These are phyloP conservation scores for Amaranthus cruentus DNA, from an alignment of 148 eudicot genomes.

Conservation along the genomic window DNA sequence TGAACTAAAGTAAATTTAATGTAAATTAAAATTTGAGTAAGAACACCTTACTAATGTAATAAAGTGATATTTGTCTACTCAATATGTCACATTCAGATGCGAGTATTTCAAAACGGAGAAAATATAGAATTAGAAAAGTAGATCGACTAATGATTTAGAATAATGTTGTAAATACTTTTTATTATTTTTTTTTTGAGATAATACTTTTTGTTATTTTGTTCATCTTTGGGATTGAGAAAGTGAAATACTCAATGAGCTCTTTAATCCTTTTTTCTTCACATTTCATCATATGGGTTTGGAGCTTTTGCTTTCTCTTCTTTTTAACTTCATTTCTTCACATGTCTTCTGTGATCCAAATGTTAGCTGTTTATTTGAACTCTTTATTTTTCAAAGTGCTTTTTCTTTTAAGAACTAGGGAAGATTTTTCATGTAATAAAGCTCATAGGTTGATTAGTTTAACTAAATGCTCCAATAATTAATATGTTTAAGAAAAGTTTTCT, in stretches of 20 bases:
- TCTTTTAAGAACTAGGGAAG: constrained; percentile 2
- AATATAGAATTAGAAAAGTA: constrained; percentile 10
- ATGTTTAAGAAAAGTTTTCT: too few relatives aligned
- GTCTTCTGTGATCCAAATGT: constrained; percentile 10
- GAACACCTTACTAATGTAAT: too few relatives aligned
- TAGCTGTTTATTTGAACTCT: constrained; percentile 11
- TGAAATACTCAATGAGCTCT: constrained; percentile 26
- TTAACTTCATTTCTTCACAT: constrained; percentile 21
- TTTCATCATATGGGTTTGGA: constrained; percentile 27
- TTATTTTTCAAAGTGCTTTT: constrained; percentile 26
- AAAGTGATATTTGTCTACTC: too few relatives aligned
- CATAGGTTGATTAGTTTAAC: neutral
- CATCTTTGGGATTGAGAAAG: constrained; percentile 28
- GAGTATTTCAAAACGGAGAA: too few relatives aligned
- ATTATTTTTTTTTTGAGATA: constrained; percentile 6
- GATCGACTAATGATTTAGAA: constrained; percentile 21
- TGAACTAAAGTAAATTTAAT: too few relatives aligned
- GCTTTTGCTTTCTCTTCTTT: constrained; percentile 43
- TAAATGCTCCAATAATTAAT: too few relatives aligned
- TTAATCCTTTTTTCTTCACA: constrained; percentile 32
- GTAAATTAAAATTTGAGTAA: too few relatives aligned
- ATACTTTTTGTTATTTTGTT: constrained; percentile 13
- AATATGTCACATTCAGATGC: too few relatives aligned
- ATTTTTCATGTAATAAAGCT: constrained; percentile 8
- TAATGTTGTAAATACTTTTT: constrained; percentile 9